A percentile compares a stretch with the other conserved stretches of the same genome.
Conservation (phyloP, 257 asterid species). For the Echites panduratus region DNA sequence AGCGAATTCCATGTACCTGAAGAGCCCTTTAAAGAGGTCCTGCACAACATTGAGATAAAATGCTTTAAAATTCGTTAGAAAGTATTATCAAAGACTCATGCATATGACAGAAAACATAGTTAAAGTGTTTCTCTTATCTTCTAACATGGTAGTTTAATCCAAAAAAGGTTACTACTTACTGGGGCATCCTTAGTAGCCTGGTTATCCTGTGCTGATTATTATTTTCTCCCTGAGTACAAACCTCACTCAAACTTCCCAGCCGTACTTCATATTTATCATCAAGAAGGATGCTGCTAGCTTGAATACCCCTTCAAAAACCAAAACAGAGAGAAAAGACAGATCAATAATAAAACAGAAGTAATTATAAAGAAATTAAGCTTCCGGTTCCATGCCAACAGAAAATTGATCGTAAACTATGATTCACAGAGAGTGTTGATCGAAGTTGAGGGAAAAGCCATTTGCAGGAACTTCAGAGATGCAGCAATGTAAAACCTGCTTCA, state of each 20-base stretch:
- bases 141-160: not conserved
- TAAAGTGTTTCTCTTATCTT: not conserved
- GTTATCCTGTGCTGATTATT: constrained; percentile 37
- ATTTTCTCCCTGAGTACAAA: constrained; percentile 35
- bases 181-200: constrained; percentile 42
- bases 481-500: too few species aligned
- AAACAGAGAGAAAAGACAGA: constrained; percentile 13
- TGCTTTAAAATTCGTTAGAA: constrained; percentile 7
- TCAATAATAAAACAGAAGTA: not conserved
- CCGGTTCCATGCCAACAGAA: not conserved
- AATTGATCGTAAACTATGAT: not conserved
- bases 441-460: too few species aligned
- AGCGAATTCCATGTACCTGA: constrained; percentile 34
- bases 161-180: constrained; percentile 42
- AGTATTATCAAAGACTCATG: not conserved
- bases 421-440: not conserved
- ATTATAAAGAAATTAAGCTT: not conserved
- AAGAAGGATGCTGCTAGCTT: constrained; percentile 77
- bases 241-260: constrained; percentile 67
- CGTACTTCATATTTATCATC: constrained; percentile 73
- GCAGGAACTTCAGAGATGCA: too few species aligned
- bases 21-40: constrained; percentile 37
- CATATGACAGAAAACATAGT: not conserved
- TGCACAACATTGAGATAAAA: constrained; percentile 31
- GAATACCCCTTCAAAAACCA: constrained; percentile 52